phyloP scores from a whole-genome alignment of 257 asterid species.

The Fraxinus anomala region DNA sequence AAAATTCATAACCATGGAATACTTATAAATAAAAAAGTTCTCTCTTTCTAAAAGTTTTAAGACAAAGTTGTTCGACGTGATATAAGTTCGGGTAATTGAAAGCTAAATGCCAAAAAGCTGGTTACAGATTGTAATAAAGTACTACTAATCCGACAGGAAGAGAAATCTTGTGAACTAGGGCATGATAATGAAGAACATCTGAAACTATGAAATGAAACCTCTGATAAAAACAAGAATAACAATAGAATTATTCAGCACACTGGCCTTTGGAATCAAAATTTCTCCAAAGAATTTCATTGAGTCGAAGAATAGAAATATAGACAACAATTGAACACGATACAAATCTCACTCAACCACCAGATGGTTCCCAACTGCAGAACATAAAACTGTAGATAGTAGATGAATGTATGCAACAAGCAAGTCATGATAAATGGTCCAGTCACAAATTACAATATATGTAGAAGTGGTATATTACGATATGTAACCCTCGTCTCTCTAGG shows the following conservation, averaged over 20 bases:
- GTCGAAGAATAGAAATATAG: conserved; percentile 18
- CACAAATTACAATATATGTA: neutral
- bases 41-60: neutral
- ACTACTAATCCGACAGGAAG: neutral
- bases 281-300: conserved; percentile 26
- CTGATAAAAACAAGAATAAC: neutral
- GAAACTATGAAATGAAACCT: neutral
- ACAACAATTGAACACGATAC: conserved; percentile 12
- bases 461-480: neutral
- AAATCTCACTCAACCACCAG: conserved; percentile 27
- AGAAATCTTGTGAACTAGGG: neutral
- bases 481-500: neutral
- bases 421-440: neutral
- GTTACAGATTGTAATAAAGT: neutral
- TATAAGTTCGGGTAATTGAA: neutral
- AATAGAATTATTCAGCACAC: conserved; percentile 20
- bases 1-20: neutral
- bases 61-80: neutral
- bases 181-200: neutral
- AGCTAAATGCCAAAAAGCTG: neutral
- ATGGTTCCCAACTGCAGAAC: conserved; percentile 6
- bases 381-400: neutral
- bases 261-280: conserved; percentile 28
- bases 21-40: neutral
- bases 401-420: neutral